A percentile compares a stretch with the other conserved stretches of the same genome.
Evolutionary conservation across 148 eudicot species (phyloP).

Genomic region (Fagopyrum tataricum): DNA sequence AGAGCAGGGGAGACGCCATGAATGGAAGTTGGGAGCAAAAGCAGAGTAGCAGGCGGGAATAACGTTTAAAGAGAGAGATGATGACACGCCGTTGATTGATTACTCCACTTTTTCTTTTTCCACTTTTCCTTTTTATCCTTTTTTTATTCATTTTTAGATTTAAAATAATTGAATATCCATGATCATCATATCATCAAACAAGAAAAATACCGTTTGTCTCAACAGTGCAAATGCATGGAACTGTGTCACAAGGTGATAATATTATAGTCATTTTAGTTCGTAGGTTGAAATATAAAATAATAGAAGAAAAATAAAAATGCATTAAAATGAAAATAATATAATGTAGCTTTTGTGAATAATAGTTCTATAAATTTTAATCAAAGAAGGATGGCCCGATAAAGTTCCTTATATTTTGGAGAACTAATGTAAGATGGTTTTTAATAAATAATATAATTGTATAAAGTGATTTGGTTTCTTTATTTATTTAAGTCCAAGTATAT

Average conservation of each 20-base stretch:
- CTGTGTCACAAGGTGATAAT: too few species aligned
- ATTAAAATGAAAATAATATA: too few species aligned
- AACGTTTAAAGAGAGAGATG: conserved; percentile 10
- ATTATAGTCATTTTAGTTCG: too few species aligned
- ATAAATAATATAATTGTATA: not conserved
- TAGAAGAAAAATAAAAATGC: too few species aligned
- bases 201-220: not conserved
- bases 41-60: conserved; percentile 9
- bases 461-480: not conserved
- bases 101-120: not conserved
- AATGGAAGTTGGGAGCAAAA: not conserved
- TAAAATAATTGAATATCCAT: not conserved
- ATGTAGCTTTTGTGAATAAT: too few species aligned
- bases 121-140: not conserved
- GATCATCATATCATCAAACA: not conserved
- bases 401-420: too few species aligned
- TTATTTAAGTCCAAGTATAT: not conserved
- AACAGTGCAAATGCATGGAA: not conserved
- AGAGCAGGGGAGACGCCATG: conserved; percentile 16
- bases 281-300: too few species aligned
- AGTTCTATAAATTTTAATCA: too few species aligned
- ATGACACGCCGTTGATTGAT: not conserved
- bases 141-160: not conserved
- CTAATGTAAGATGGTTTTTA: too few species aligned
- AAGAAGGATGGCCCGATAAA: too few species aligned